Percentiles rank a stretch among this genome's conserved stretches.
Conservation (phyloP, 1,284 basidiomycete species). For the Coriolopsis trogii region DNA sequence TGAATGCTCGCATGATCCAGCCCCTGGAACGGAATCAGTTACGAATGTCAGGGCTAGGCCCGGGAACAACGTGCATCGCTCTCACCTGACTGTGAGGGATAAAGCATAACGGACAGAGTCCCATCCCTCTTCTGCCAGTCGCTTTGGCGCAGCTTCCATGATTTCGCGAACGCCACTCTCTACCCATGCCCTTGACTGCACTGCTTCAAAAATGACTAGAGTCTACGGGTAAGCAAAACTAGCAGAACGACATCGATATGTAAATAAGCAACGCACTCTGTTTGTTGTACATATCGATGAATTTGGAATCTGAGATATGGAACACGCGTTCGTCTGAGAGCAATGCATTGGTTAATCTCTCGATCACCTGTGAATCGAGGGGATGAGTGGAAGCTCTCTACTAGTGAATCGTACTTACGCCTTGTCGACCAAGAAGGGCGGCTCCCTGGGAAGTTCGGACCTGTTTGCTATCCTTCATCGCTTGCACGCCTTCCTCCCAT, state of each 20-base stretch:
- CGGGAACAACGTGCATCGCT: too few species aligned
- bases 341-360: conserved; percentile 34
- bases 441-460: not conserved
- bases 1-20: conserved; percentile 41
- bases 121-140: conserved; percentile 40
- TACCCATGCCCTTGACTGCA: not conserved
- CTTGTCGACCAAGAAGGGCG: not conserved
- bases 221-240: not conserved
- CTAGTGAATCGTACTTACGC: not conserved
- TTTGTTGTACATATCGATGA: conserved; percentile 33
- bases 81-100: conserved; percentile 42
- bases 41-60: too few species aligned
- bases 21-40: too few species aligned
- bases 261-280: conserved; percentile 34
- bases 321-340: conserved; percentile 39
- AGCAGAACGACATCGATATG: not conserved
- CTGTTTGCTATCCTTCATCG: not conserved
- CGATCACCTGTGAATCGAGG: conserved; percentile 27
- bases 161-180: conserved; percentile 16
- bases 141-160: conserved; percentile 34
- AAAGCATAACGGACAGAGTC: conserved; percentile 38
- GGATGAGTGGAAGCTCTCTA: not conserved
- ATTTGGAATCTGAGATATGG: conserved; percentile 28
- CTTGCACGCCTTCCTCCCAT: not conserved
- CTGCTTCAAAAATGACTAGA: not conserved